Conservation (phyloP, 768 basidiomycete species). For the Lentinus brumalis region DNA sequence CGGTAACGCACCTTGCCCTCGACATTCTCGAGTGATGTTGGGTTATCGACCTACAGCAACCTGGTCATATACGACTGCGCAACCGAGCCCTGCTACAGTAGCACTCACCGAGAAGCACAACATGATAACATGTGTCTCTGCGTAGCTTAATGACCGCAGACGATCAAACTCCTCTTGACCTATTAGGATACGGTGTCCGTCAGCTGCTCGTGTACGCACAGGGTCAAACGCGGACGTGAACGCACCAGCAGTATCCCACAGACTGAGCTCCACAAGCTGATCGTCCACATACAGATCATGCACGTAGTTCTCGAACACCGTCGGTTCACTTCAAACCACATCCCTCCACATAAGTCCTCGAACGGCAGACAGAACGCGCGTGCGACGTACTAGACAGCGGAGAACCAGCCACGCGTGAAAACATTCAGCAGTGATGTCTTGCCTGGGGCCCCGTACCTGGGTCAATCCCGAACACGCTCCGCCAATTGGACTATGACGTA, state of each 20-base stretch:
- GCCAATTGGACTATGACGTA: constrained; percentile 34
- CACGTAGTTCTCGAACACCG: constrained; percentile 97
- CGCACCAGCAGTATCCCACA: constrained; percentile 98
- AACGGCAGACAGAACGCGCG: background rate
- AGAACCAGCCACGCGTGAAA: constrained; percentile 90
- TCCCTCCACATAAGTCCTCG: background rate
- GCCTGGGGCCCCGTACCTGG: constrained; percentile 40
- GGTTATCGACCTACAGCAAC: constrained; percentile 77
- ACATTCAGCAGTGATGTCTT: constrained; percentile 88
- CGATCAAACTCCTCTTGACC: constrained; percentile 97
- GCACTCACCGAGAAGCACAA: constrained; percentile 86
- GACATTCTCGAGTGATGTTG: constrained; percentile 94
- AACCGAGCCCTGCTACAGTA: background rate
- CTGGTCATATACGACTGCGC: constrained; percentile 7
- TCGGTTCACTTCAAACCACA: constrained; percentile 65
- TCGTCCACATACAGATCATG: constrained; percentile 88
- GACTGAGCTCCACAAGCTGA: constrained; percentile 82
- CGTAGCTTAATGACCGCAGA: constrained; percentile 90
- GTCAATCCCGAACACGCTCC: background rate
- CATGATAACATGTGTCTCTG: constrained; percentile 96
- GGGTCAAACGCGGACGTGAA: constrained; percentile 12
- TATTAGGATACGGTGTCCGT: constrained; percentile 34
- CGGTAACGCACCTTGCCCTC: constrained; percentile 70
- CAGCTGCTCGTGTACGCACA: background rate
- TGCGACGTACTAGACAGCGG: constrained; percentile 80